phyloP scores from a whole-genome alignment of 257 asterid species.

The Solanum chiquidenum region DNA sequence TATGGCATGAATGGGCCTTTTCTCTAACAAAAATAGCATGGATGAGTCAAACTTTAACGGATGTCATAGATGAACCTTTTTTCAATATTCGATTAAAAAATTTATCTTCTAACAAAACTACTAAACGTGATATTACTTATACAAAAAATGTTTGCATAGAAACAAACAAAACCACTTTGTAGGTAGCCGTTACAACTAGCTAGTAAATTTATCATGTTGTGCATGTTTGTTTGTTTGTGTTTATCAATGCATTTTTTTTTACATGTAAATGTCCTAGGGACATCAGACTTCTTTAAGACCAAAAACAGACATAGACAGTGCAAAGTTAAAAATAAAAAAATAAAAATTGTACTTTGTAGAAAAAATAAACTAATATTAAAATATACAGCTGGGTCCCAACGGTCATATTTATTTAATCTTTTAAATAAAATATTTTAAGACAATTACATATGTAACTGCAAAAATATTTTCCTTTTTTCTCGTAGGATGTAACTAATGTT shows the following conservation, averaged over 20 bases:
- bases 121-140: neutral
- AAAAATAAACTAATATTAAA: neutral
- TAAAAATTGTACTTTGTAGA: conserved; percentile 18
- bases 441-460: neutral
- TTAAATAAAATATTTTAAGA: neutral
- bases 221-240: conserved; percentile 12
- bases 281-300: neutral
- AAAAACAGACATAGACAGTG: neutral
- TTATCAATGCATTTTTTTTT: neutral
- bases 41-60: fast-evolving
- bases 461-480: neutral
- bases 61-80: fast-evolving
- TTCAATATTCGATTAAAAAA: fast-evolving
- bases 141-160: conserved; percentile 2
- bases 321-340: neutral
- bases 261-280: neutral
- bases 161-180: conserved; percentile 25
- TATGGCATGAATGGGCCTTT: fast-evolving
- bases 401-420: conserved; percentile 26
- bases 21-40: neutral
- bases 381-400: conserved; percentile 58
- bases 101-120: too few relatives aligned
- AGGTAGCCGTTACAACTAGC: conserved; percentile 49
- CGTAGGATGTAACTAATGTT: neutral
- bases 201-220: neutral